These are phyloP conservation scores for Termitomyces sp. DNA, from an alignment of 768 basidiomycete genomes.

Conservation along the genomic window DNA sequence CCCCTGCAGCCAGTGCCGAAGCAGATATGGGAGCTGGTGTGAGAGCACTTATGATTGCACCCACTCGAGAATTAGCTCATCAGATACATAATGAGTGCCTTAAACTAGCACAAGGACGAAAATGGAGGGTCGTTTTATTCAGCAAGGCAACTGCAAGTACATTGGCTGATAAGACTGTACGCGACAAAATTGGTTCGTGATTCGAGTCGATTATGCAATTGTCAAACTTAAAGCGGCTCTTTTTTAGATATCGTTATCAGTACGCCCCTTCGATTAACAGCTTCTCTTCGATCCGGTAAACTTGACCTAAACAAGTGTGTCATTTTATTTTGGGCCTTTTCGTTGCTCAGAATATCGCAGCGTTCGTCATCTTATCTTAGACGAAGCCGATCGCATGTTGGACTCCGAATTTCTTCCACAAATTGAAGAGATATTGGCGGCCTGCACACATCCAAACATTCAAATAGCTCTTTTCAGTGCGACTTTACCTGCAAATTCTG, in stretches of 20 bases:
- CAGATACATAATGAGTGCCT: constrained; percentile 92
- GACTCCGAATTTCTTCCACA: constrained; percentile 87
- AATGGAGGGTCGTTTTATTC: constrained; percentile 78
- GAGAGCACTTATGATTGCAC: constrained; percentile 78
- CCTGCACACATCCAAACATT: constrained; percentile 61
- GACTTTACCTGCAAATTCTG: constrained; percentile 84
- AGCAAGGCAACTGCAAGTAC: constrained; percentile 88
- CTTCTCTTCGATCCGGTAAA: constrained; percentile 63
- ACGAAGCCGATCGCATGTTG: constrained; percentile 89
- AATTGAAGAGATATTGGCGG: constrained; percentile 78
- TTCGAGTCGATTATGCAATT: neutral
- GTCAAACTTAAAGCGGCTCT: constrained; percentile 1
- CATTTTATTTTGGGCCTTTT: neutral
- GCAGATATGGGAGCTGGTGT: constrained; percentile 48
- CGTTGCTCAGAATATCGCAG: constrained; percentile 29
- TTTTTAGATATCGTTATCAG: constrained; percentile 80
- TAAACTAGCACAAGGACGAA: constrained; percentile 74
- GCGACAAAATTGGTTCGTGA: constrained; percentile 68
- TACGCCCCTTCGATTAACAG: constrained; percentile 86
- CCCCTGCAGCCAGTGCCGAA: constrained; percentile 47
- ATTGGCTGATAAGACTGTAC: constrained; percentile 61
- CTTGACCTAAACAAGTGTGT: constrained; percentile 71
- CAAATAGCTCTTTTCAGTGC: constrained; percentile 94
- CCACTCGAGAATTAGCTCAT: constrained; percentile 92
- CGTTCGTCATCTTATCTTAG: constrained; percentile 80